phyloP scores from a whole-genome alignment of 1,284 basidiomycete genomes.

The Ustilago xerochloae region DNA sequence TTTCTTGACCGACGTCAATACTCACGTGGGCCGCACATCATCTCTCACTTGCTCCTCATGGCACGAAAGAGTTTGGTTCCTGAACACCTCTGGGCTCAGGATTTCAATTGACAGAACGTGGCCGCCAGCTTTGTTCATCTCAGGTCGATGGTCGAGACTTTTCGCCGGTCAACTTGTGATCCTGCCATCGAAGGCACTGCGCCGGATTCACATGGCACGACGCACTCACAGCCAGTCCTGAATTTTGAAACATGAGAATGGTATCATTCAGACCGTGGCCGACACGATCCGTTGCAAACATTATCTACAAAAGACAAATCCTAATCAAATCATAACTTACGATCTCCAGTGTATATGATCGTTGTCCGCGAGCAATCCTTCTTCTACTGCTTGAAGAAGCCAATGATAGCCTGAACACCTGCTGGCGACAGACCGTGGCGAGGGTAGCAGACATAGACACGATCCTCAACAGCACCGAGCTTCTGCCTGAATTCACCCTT shows the following conservation, averaged over 20 bases:
- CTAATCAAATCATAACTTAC: background rate
- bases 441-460: conserved; percentile 60
- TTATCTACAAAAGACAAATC: background rate
- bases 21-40: background rate
- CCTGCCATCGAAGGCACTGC: background rate
- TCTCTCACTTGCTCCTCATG: background rate
- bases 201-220: background rate
- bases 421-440: conserved; percentile 56
- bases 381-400: conserved; percentile 56
- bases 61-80: background rate
- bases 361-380: background rate
- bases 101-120: background rate
- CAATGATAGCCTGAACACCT: conserved; percentile 59
- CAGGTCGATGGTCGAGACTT: background rate
- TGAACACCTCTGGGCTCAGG: background rate
- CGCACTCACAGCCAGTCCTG: background rate
- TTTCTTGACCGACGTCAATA: background rate
- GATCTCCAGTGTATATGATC: conserved; percentile 10
- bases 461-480: conserved; percentile 58
- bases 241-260: background rate
- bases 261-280: conserved; percentile 2
- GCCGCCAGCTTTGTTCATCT: background rate
- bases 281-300: background rate
- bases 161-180: conserved; percentile 1
- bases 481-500: conserved; percentile 65